Percentiles rank a stretch among this genome's conserved stretches.
Evolutionary conservation across 495 filamentous ascomycete species (phyloP).

Genomic region (Podospora bellae-mahoneyi): DNA sequence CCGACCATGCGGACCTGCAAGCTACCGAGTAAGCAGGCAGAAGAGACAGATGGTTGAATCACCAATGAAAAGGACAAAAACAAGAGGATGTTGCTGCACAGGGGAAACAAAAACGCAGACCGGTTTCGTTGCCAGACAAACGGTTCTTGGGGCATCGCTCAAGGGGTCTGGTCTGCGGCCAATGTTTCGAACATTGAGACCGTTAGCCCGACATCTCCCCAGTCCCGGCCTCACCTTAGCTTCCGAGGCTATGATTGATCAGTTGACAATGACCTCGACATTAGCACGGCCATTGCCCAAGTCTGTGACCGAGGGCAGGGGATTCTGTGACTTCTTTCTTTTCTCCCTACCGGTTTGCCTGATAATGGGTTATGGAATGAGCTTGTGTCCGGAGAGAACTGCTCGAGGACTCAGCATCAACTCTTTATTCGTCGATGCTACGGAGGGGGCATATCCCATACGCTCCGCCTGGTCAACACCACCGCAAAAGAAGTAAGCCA

Average conservation of each 20-base stretch:
- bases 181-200: constrained; percentile 3
- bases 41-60: constrained; percentile 4
- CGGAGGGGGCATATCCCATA: not conserved
- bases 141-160: constrained; percentile 1
- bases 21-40: constrained; percentile 13
- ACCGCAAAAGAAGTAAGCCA: not conserved
- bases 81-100: not conserved
- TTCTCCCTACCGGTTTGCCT: not conserved
- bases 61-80: constrained; percentile 7
- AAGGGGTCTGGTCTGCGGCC: not conserved
- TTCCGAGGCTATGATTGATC: constrained; percentile 27
- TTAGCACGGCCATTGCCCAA: not conserved
- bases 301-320: not conserved
- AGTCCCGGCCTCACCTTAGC: constrained; percentile 8
- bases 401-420: not conserved
- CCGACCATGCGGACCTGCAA: constrained; percentile 24
- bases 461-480: not conserved
- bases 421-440: not conserved
- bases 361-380: not conserved
- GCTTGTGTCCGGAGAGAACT: not conserved
- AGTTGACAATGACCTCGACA: not conserved
- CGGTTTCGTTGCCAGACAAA: constrained; percentile 10
- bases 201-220: constrained; percentile 8
- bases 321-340: not conserved
- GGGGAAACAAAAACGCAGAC: constrained; percentile 1